Base-by-base conservation (phyloP, 2,329 filamentous ascomycete species). In the Exophiala lecanii-corni region DNA sequence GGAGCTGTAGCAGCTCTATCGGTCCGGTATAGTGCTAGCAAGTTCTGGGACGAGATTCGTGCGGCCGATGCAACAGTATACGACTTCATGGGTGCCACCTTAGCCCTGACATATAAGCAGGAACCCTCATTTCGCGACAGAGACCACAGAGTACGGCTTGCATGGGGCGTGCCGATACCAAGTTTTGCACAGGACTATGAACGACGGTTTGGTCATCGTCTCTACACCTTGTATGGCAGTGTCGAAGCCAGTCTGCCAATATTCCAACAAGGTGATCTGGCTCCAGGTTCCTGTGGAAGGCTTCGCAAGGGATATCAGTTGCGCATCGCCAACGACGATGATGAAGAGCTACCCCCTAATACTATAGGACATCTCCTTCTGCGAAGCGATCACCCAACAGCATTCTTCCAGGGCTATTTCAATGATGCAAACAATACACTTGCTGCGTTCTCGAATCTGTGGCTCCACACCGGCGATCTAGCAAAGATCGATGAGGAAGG, bases 401-500 rank as follows among this genome's bases (percentile, higher is more conserved):
- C 45, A 4, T 48, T 48, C 36, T 48, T 48, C 18, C 40, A 48
- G 23, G 45, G 45, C 15, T 48, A 48, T 25, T 48, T 40, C 34
- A 38, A 38, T 33, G 30, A 48, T 18, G 12, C 15, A 9, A 16
- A 19, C 9, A 31, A 12, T 25, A 48, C 45, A 9, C 10, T 44
- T 7, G 20, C 5, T 9, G 17, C 45, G 12, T 48, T 36, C 25
- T 32, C 41, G 13, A 75, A 73, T 31, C 59, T 83, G 13, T 97
- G 91, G 89, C 89, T 96, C 83, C 73, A 81, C 64, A 92, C 85
- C 0, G 91, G 91, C 15, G 91, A 97, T 58, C 89, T 96, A 69
- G 91, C 88, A 2, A 69, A 72, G 41, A 92, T 97, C 77, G 48
- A 51, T 39, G 41, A 51, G 25, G 12, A 36, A 15, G 48, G 48